Conservation (phyloP, 176 grass and related monocot genomes). For the Poa annua region DNA sequence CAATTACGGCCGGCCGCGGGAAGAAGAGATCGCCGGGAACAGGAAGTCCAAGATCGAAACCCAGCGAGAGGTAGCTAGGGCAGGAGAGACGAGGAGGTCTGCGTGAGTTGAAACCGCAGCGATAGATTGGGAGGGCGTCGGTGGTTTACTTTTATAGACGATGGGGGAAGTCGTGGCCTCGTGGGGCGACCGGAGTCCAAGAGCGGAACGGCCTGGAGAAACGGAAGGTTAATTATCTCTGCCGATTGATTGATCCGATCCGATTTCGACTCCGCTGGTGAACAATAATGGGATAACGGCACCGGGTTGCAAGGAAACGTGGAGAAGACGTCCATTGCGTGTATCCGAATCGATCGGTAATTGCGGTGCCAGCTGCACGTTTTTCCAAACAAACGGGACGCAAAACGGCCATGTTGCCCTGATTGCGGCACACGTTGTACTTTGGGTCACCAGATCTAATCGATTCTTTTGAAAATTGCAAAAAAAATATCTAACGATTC, state of each 20-base stretch:
- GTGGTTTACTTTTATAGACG: background rate
- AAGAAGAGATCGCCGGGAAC: background rate
- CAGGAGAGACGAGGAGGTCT: background rate
- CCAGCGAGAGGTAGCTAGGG: background rate
- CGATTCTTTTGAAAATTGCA: too few relatives aligned
- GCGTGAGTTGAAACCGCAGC: background rate
- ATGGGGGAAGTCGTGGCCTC: background rate
- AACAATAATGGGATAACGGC: background rate
- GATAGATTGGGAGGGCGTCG: background rate
- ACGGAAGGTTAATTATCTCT: background rate
- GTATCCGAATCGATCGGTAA: background rate
- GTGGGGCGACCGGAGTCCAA: constrained; percentile 7
- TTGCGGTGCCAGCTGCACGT: background rate
- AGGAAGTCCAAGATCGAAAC: background rate
- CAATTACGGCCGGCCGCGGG: background rate
- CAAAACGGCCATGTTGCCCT: too few relatives aligned
- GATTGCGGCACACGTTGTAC: too few relatives aligned
- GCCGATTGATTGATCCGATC: background rate
- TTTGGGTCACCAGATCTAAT: too few relatives aligned
- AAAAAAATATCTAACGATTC: too few relatives aligned
- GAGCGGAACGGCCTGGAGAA: background rate
- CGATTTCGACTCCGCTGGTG: background rate
- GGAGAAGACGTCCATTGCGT: background rate
- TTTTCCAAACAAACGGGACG: background rate
- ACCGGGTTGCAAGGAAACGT: background rate